These are phyloP conservation scores for Acanthamoeba triangularis DNA, from an alignment of 208 protist species.

Conservation along the genomic window DNA sequence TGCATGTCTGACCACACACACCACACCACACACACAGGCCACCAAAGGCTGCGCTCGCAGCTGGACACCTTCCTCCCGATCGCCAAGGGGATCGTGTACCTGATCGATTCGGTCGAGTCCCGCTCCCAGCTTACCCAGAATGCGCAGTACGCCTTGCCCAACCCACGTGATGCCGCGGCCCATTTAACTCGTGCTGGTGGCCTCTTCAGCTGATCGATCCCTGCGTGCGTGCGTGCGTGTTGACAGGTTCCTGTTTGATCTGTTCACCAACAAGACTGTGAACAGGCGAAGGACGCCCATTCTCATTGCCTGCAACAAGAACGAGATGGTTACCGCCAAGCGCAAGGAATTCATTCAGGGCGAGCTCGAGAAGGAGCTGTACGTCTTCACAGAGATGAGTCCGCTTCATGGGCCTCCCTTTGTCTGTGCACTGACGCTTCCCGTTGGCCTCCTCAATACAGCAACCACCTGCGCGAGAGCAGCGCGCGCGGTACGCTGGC, in stretches of 20 bases:
- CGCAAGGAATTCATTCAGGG: conserved; percentile 53
- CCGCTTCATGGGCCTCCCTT: neutral
- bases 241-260: conserved; percentile 54
- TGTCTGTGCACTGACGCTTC: neutral
- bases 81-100: conserved; percentile 61
- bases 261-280: conserved; percentile 65
- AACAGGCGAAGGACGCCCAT: conserved; percentile 41
- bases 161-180: neutral
- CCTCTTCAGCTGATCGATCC: neutral
- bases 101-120: conserved; percentile 40
- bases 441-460: neutral
- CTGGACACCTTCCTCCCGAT: conserved; percentile 58
- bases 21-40: neutral
- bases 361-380: conserved; percentile 71
- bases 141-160: conserved; percentile 12
- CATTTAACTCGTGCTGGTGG: neutral
- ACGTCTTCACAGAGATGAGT: neutral
- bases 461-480: conserved; percentile 68
- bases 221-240: too few relatives aligned
- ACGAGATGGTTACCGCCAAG: conserved; percentile 69
- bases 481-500: conserved; percentile 42
- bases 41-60: conserved; percentile 63
- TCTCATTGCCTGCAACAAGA: conserved; percentile 70
- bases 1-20: neutral
- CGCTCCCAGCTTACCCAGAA: conserved; percentile 38